These are phyloP conservation scores for Saturnispora bothae DNA, from an alignment of 805 yeast species.

Conservation along the genomic window DNA sequence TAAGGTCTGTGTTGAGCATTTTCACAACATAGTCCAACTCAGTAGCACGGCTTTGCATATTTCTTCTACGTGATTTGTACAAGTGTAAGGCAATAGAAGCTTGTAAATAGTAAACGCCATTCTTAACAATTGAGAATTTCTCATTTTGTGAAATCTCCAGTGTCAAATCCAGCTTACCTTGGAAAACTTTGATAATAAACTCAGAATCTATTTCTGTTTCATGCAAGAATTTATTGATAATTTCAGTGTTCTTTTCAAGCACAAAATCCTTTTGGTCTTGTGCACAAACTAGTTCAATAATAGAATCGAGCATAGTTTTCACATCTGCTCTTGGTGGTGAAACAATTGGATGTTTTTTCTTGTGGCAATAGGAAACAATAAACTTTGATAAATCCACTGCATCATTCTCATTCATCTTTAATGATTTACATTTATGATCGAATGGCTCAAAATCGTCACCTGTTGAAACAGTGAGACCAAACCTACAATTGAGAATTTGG, in stretches of 20 bases:
- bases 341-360: conserved; percentile 48
- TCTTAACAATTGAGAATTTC: conserved; percentile 28
- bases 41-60: conserved; percentile 71
- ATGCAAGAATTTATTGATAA: conserved; percentile 38
- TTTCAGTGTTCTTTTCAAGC: conserved; percentile 36
- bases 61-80: conserved; percentile 59
- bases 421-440: conserved; percentile 48
- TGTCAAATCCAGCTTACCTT: conserved; percentile 34
- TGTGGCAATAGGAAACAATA: conserved; percentile 44
- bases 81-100: conserved; percentile 60
- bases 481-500: conserved; percentile 71
- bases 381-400: conserved; percentile 29
- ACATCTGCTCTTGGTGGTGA: conserved; percentile 58
- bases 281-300: conserved; percentile 62
- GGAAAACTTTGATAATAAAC: conserved; percentile 38
- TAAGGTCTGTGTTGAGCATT: conserved; percentile 54
- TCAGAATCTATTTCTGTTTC: conserved; percentile 33
- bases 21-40: conserved; percentile 69
- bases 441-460: conserved; percentile 51
- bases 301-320: conserved; percentile 59
- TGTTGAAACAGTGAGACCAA: conserved; percentile 48
- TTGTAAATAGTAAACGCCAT: conserved; percentile 60
- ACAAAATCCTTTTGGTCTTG: conserved; percentile 37
- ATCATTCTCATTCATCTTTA: conserved; percentile 30
- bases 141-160: conserved; percentile 24